Conservation (phyloP, 2,329 filamentous ascomycete species). For the Scedosporium aurantiacum region DNA sequence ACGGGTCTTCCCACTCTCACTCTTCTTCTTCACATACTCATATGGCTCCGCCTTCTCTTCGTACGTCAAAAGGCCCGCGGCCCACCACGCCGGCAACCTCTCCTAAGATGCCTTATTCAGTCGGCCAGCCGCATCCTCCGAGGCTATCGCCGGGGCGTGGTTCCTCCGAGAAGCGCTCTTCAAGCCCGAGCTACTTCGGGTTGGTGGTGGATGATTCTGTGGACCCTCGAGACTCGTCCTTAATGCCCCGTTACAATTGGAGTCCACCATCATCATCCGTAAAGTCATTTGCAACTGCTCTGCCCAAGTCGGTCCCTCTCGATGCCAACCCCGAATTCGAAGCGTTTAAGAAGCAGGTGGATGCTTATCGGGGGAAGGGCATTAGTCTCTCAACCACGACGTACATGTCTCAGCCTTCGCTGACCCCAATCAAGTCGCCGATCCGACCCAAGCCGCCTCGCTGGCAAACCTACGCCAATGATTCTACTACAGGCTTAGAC, state of each 20-base stretch:
- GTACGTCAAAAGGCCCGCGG: conserved; percentile 17
- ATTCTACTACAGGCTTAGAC: conserved; percentile 19
- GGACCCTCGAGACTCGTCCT: conserved; percentile 53
- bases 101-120: conserved; percentile 39
- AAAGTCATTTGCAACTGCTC: conserved; percentile 55
- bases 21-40: conserved; percentile 15
- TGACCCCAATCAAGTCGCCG: conserved; percentile 15
- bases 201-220: conserved; percentile 51
- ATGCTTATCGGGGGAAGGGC: conserved; percentile 38
- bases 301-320: conserved; percentile 58
- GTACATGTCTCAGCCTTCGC: neutral
- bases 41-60: conserved; percentile 19
- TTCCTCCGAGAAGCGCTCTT: conserved; percentile 5
- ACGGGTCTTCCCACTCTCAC: conserved; percentile 20
- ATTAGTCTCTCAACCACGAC: conserved; percentile 1
- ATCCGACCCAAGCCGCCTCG: conserved; percentile 31
- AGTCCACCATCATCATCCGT: conserved; percentile 61
- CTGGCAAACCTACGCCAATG: conserved; percentile 38
- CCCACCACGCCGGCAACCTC: conserved; percentile 41
- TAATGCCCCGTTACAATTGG: conserved; percentile 61
- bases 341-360: conserved; percentile 63
- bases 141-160: conserved; percentile 1
- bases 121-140: conserved; percentile 43
- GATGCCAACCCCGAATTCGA: conserved; percentile 77
- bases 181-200: conserved; percentile 82